Percentiles rank a stretch among this genome's conserved stretches.
phyloP scores from a whole-genome alignment of 345 rosid genomes.

The Zanthoxylum bungeanum region DNA sequence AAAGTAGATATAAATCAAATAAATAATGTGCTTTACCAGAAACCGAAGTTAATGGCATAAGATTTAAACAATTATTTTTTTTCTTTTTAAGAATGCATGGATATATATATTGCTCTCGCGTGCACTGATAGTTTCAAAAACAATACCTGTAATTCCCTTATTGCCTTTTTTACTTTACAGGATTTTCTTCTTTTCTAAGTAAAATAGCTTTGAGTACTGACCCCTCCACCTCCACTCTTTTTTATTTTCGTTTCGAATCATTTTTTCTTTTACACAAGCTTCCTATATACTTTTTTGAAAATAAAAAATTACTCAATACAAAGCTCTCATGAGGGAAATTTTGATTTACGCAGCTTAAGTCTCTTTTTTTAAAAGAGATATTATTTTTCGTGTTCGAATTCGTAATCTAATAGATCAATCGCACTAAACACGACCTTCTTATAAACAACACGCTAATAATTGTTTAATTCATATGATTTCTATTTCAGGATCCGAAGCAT shows the following conservation, averaged over 20 bases:
- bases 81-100: not conserved
- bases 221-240: slow-evolving; percentile 21
- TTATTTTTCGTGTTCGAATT: too few species aligned
- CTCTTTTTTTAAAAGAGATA: too few species aligned
- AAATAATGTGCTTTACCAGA: not conserved
- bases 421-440: too few species aligned
- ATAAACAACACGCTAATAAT: too few species aligned
- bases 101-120: slow-evolving; percentile 17
- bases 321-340: too few species aligned
- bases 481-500: slow-evolving; percentile 96
- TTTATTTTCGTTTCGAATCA: slow-evolving; percentile 2
- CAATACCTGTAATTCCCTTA: slow-evolving; percentile 17
- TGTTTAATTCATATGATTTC: too few species aligned
- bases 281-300: not conserved
- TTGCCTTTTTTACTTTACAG: slow-evolving; percentile 32
- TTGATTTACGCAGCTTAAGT: too few species aligned
- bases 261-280: not conserved
- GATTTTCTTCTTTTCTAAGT: slow-evolving; percentile 36
- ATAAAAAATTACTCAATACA: too few species aligned
- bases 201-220: slow-evolving; percentile 22
- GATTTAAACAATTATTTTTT: not conserved
- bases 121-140: slow-evolving; percentile 23
- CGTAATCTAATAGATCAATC: too few species aligned
- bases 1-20: not conserved
- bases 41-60: not conserved